Evolutionary conservation across 805 yeast species (phyloP).

Genomic region (Jamesozyma jinghongensis): DNA sequence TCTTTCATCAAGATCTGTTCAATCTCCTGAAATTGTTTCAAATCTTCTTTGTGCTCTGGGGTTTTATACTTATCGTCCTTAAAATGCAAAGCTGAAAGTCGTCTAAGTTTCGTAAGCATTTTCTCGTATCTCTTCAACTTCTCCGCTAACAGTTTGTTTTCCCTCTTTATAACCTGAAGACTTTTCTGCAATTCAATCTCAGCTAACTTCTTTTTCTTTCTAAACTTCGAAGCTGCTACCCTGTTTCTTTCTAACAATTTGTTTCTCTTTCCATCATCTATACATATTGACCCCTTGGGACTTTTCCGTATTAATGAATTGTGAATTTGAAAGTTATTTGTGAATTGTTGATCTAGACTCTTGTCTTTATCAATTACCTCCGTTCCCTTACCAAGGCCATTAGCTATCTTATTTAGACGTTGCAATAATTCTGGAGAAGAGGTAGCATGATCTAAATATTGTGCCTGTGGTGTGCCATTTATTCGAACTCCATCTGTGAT

Average conservation of each 20-base stretch:
- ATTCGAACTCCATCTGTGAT: too few relatives aligned
- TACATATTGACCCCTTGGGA: slow-evolving; percentile 9
- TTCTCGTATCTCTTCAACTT: slow-evolving; percentile 29
- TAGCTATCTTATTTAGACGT: too few relatives aligned
- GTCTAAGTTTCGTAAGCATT: slow-evolving; percentile 15
- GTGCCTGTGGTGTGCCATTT: background rate
- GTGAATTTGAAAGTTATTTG: background rate
- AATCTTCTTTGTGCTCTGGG: slow-evolving; percentile 5
- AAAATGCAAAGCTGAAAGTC: slow-evolving; percentile 1
- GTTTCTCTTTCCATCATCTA: slow-evolving; percentile 54
- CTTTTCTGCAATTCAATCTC: slow-evolving; percentile 53
- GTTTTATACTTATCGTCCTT: too few relatives aligned
- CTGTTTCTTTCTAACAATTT: slow-evolving; percentile 47
- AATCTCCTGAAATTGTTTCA: slow-evolving; percentile 7
- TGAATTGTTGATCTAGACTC: too few relatives aligned
- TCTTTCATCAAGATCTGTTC: slow-evolving; percentile 11
- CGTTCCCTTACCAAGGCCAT: too few relatives aligned
- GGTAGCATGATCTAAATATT: background rate
- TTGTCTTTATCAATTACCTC: too few relatives aligned
- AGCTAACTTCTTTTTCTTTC: slow-evolving; percentile 52
- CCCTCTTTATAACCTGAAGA: slow-evolving; percentile 37
- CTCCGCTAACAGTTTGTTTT: slow-evolving; percentile 31
- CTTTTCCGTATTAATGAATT: background rate
- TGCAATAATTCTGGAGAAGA: too few relatives aligned
- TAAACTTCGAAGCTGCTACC: slow-evolving; percentile 51